Percentiles rank a stretch among this genome's conserved stretches.
Evolutionary conservation across 345 rosid genomes (phyloP).

Genomic region (Acer yangbiense): DNA sequence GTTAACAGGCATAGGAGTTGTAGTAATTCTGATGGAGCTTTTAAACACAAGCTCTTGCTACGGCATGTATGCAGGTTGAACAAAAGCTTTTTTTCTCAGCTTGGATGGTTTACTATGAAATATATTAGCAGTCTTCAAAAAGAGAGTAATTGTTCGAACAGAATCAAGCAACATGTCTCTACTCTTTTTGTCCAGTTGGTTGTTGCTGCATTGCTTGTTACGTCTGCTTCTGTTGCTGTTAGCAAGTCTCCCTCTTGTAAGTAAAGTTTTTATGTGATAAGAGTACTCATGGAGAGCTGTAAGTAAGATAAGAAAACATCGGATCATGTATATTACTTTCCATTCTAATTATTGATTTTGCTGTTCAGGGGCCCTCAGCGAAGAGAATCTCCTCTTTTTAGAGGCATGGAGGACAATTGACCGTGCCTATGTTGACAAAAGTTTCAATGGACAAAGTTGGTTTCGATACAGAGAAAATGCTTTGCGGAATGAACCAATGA

Average conservation of each 20-base stretch:
- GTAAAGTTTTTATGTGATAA: conserved; percentile 23
- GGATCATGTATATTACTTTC: conserved; percentile 3
- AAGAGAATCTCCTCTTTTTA: conserved; percentile 83
- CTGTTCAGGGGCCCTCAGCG: conserved; percentile 68
- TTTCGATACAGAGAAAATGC: conserved; percentile 94
- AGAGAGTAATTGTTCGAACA: conserved; percentile 32
- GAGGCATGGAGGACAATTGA: conserved; percentile 99
- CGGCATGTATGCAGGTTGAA: conserved; percentile 5
- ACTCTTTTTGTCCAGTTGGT: conserved; percentile 44
- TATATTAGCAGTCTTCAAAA: conserved; percentile 20
- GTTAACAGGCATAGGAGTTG: conserved; percentile 22
- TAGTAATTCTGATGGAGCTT: conserved; percentile 12
- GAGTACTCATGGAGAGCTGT: conserved; percentile 4
- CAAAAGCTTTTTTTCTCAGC: conserved; percentile 22
- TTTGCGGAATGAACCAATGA: conserved; percentile 84
- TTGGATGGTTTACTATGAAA: conserved; percentile 28
- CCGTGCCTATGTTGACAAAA: conserved; percentile 87
- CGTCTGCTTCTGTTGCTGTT: conserved; percentile 62
- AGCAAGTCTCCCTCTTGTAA: conserved; percentile 62
- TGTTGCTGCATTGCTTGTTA: conserved; percentile 50
- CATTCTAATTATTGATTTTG: conserved; percentile 14
- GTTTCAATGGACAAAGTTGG: conserved; percentile 97
- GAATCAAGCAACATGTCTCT: conserved; percentile 43
- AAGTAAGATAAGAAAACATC: no score
- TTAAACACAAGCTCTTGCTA: conserved; percentile 11